These are phyloP conservation scores for Spathaspora sp. DNA, from an alignment of 805 yeast species.

Conservation along the genomic window DNA sequence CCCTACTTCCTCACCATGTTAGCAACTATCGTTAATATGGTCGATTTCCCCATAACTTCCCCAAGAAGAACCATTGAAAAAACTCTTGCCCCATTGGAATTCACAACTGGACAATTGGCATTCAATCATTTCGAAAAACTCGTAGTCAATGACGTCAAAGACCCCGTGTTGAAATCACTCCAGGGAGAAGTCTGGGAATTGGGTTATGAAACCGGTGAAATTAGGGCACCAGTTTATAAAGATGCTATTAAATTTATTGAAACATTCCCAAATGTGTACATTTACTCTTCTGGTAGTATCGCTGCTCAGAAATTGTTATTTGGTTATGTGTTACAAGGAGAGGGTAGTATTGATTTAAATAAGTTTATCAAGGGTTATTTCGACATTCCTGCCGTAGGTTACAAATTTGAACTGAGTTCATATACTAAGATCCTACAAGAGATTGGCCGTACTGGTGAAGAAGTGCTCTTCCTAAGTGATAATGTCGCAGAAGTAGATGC, in stretches of 20 bases:
- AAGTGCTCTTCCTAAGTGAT: conserved; percentile 72
- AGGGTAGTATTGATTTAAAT: conserved; percentile 47
- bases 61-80: conserved; percentile 20
- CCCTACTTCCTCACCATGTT: conserved; percentile 69
- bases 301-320: conserved; percentile 82
- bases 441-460: conserved; percentile 29
- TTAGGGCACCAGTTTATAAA: conserved; percentile 69
- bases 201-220: conserved; percentile 76
- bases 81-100: conserved; percentile 19
- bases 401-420: conserved; percentile 54
- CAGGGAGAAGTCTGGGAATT: conserved; percentile 82
- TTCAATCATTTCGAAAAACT: conserved; percentile 49
- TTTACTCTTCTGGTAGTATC: conserved; percentile 88
- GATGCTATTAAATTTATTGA: conserved; percentile 66
- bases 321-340: conserved; percentile 49
- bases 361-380: conserved; percentile 60
- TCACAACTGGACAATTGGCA: conserved; percentile 22
- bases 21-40: conserved; percentile 44
- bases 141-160: conserved; percentile 70
- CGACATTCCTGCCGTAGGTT: conserved; percentile 83
- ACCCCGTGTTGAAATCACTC: conserved; percentile 66
- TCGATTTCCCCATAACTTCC: conserved; percentile 27
- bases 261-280: conserved; percentile 42
- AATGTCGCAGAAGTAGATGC: conserved; percentile 75
- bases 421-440: conserved; percentile 52